Conservation (phyloP, 148 eudicot species). For the Silene uniflora region DNA sequence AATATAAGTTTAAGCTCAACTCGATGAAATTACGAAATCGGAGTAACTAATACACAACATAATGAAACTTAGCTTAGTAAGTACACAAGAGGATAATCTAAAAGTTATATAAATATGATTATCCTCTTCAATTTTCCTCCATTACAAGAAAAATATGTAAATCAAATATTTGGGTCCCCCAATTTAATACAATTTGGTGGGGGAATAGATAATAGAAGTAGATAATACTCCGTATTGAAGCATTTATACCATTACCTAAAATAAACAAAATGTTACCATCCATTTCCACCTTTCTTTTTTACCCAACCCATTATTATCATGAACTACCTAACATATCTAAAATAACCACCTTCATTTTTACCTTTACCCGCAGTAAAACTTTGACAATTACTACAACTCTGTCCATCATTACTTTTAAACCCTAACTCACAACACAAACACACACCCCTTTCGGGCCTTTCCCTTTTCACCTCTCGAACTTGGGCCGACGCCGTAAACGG, state of each 20-base stretch:
- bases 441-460: too few species aligned
- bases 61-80: too few species aligned
- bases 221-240: too few species aligned
- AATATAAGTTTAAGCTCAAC: background rate
- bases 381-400: conserved; percentile 44
- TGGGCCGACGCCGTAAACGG: background rate
- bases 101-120: background rate
- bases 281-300: background rate
- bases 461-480: conserved; percentile 10
- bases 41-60: too few species aligned
- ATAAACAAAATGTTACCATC: background rate
- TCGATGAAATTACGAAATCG: background rate
- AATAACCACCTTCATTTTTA: conserved; percentile 25
- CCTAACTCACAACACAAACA: conserved; percentile 50
- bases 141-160: conserved; percentile 4
- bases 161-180: conserved; percentile 20
- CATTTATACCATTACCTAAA: conserved; percentile 24
- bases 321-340: conserved; percentile 26
- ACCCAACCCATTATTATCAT: background rate
- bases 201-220: conserved; percentile 10
- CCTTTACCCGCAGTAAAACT: conserved; percentile 30
- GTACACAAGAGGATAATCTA: background rate
- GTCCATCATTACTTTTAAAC: conserved; percentile 32
- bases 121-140: conserved; percentile 5
- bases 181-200: conserved; percentile 27